Evolutionary conservation across 2,329 filamentous ascomycete species (phyloP).

Genomic region (Aspergillus ochraceoroseus): DNA sequence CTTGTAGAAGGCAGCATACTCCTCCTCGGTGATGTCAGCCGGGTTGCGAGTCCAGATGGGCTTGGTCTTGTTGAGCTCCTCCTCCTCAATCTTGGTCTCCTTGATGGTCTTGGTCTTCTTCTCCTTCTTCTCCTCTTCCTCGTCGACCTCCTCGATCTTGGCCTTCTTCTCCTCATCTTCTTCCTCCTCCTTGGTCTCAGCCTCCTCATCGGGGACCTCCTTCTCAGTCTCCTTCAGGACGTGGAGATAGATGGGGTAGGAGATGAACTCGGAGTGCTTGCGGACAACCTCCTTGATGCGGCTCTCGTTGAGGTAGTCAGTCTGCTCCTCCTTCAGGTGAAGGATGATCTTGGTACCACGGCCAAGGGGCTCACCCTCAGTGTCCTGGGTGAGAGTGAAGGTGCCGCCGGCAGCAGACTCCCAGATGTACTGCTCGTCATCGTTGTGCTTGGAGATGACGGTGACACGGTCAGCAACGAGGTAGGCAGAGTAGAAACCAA

Average conservation of each 20-base stretch:
- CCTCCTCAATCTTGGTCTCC: slow-evolving; percentile 97
- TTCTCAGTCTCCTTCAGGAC: slow-evolving; percentile 98
- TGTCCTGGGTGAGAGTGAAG: slow-evolving; percentile 88
- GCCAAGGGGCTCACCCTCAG: slow-evolving; percentile 82
- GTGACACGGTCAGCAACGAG: slow-evolving; percentile 95
- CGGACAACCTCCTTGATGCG: slow-evolving; percentile 99
- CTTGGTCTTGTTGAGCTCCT: slow-evolving; percentile 99
- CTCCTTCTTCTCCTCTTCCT: slow-evolving; percentile 80
- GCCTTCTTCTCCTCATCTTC: slow-evolving; percentile 89
- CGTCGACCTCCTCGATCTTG: slow-evolving; percentile 89
- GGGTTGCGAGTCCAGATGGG: slow-evolving; percentile 99
- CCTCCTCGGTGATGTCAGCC: slow-evolving; percentile 87
- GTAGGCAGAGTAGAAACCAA: slow-evolving; percentile 99
- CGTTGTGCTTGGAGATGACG: slow-evolving; percentile 97
- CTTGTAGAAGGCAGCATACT: slow-evolving; percentile 99
- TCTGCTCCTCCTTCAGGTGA: slow-evolving; percentile 98
- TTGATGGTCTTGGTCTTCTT: slow-evolving; percentile 99
- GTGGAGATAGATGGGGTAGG: slow-evolving; percentile 99
- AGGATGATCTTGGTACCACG: slow-evolving; percentile 98
- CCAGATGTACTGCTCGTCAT: slow-evolving; percentile 99
- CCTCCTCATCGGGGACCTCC: slow-evolving; percentile 95
- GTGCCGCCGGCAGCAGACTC: slow-evolving; percentile 96
- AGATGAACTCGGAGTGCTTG: slow-evolving; percentile 99
- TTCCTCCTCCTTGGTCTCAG: slow-evolving; percentile 66
- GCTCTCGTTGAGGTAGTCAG: slow-evolving; percentile 95